Evolutionary conservation across 495 filamentous ascomycete species (phyloP).

Genomic region (Oleoguttula mirabilis): DNA sequence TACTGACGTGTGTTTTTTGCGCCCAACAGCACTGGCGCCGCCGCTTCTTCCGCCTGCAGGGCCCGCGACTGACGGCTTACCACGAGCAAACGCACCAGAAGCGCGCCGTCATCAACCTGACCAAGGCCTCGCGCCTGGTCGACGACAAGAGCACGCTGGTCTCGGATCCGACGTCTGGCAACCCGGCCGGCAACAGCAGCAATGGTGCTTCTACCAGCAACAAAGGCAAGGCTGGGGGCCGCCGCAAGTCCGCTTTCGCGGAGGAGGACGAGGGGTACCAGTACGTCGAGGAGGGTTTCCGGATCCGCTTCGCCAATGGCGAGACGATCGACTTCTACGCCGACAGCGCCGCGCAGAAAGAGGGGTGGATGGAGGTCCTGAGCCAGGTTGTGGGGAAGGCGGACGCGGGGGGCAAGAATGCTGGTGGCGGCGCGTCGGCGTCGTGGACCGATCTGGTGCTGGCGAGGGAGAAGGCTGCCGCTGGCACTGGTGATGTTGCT

Average conservation of each 20-base stretch:
- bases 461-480: slow-evolving; percentile 15
- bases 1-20: too few relatives aligned
- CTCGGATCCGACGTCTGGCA: slow-evolving; percentile 33
- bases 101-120: slow-evolving; percentile 89
- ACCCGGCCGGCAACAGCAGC: too few relatives aligned
- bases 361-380: slow-evolving; percentile 90
- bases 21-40: slow-evolving; percentile 95
- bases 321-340: slow-evolving; percentile 98
- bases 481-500: neutral
- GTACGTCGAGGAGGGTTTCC: slow-evolving; percentile 98
- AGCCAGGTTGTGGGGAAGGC: slow-evolving; percentile 69
- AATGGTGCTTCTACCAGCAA: neutral
- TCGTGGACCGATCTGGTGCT: slow-evolving; percentile 80
- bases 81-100: slow-evolving; percentile 93
- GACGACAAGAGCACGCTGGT: slow-evolving; percentile 78
- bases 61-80: slow-evolving; percentile 84
- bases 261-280: slow-evolving; percentile 99
- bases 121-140: slow-evolving; percentile 86
- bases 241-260: slow-evolving; percentile 86
- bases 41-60: slow-evolving; percentile 89
- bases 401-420: slow-evolving; percentile 6
- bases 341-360: slow-evolving; percentile 71
- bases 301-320: slow-evolving; percentile 93
- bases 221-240: slow-evolving; percentile 62
- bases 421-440: slow-evolving; percentile 36